Percentiles rank a stretch among this genome's conserved stretches.
These are phyloP conservation scores for Dioscorea alata DNA, from an alignment of 106 monocot species.

Conservation along the genomic window DNA sequence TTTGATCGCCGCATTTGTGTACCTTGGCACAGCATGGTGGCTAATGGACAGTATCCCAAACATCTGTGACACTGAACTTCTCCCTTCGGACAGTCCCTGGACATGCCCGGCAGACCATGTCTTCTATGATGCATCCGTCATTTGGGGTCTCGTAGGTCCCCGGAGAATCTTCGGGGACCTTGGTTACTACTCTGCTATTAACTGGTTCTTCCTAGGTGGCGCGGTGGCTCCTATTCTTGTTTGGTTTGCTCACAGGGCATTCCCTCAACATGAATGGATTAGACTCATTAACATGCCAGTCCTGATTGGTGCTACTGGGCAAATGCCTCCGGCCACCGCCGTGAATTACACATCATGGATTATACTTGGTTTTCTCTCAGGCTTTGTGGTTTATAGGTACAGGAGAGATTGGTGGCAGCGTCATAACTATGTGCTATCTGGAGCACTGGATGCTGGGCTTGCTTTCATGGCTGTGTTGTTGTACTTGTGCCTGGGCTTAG, in stretches of 20 bases:
- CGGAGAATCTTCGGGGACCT: conserved; percentile 84
- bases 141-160: conserved; percentile 89
- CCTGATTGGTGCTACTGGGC: conserved; percentile 56
- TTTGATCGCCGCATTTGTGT: conserved; percentile 59
- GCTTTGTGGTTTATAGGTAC: conserved; percentile 66
- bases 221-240: conserved; percentile 70
- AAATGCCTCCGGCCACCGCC: conserved; percentile 85
- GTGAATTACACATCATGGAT: conserved; percentile 88
- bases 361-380: conserved; percentile 66
- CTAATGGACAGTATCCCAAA: conserved; percentile 70
- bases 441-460: conserved; percentile 74
- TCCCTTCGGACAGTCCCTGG: conserved; percentile 75
- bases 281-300: conserved; percentile 71
- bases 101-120: conserved; percentile 82
- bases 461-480: conserved; percentile 87
- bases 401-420: conserved; percentile 74
- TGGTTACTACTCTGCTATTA: conserved; percentile 58
- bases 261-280: conserved; percentile 70
- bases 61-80: conserved; percentile 60
- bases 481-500: conserved; percentile 56
- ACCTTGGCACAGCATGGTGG: conserved; percentile 88
- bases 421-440: conserved; percentile 84
- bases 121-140: conserved; percentile 90
- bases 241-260: conserved; percentile 55
- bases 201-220: conserved; percentile 89